These are phyloP conservation scores for Hyphopichia wangnamkhiaoensis DNA, from an alignment of 1,139 yeast species.

Conservation along the genomic window DNA sequence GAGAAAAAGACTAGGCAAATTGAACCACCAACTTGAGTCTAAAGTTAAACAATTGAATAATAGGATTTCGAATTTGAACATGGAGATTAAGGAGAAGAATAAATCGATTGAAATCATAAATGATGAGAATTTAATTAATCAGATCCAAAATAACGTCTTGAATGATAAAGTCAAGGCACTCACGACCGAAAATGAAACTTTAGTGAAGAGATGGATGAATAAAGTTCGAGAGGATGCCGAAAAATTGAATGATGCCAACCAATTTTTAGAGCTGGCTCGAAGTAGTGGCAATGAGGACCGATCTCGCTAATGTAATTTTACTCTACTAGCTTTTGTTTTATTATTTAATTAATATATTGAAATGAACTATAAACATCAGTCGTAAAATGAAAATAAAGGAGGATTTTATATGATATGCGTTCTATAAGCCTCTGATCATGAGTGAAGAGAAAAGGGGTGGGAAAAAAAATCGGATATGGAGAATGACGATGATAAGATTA, in stretches of 20 bases:
- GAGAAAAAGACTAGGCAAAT: slow-evolving; percentile 12
- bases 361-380: neutral
- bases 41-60: slow-evolving; percentile 24
- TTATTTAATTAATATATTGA: too few species aligned
- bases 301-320: too few species aligned
- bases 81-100: slow-evolving; percentile 53
- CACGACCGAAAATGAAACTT: slow-evolving; percentile 50
- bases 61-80: slow-evolving; percentile 35
- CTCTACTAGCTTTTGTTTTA: too few species aligned
- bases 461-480: neutral
- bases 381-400: neutral
- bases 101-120: slow-evolving; percentile 61
- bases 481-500: slow-evolving; percentile 16
- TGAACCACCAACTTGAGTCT: slow-evolving; percentile 21
- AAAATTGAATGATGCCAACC: slow-evolving; percentile 56
- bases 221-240: slow-evolving; percentile 62
- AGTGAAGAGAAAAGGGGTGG: neutral
- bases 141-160: slow-evolving; percentile 69
- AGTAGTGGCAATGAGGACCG: neutral
- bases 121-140: slow-evolving; percentile 69
- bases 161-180: slow-evolving; percentile 36
- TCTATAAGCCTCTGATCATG: neutral
- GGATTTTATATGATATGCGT: too few species aligned
- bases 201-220: slow-evolving; percentile 63
- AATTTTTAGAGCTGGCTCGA: slow-evolving; percentile 25